Evolutionary conservation across 1,284 basidiomycete species (phyloP).

Genomic region (Fomitopsis pinicola): DNA sequence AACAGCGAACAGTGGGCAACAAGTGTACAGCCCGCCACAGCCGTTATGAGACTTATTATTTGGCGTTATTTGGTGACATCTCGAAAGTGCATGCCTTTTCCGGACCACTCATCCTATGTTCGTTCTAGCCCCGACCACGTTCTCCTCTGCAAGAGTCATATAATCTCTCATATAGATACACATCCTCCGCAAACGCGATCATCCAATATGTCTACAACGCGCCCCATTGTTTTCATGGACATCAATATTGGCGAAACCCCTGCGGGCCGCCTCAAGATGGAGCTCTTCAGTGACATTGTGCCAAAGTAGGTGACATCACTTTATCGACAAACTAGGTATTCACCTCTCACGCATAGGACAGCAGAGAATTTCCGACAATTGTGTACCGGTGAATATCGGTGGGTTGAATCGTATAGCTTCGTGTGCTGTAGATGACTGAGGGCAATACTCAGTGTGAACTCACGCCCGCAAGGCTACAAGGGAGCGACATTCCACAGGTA

Average conservation of each 20-base stretch:
- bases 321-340: neutral
- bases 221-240: constrained; percentile 96
- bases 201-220: constrained; percentile 26
- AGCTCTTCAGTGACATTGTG: constrained; percentile 87
- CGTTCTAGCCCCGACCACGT: neutral
- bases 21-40: neutral
- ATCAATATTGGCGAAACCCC: constrained; percentile 93
- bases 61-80: neutral
- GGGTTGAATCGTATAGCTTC: constrained; percentile 8
- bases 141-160: no score
- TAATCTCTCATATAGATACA: no score
- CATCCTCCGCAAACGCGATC: neutral
- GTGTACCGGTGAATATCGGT: constrained; percentile 95
- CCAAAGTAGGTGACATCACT: constrained; percentile 54
- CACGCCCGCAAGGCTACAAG: constrained; percentile 87
- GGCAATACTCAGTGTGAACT: constrained; percentile 59
- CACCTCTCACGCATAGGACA: constrained; percentile 38
- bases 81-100: neutral
- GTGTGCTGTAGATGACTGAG: constrained; percentile 41
- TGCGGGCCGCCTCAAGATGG: constrained; percentile 94
- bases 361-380: constrained; percentile 97
- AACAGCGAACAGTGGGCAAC: neutral
- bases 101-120: neutral
- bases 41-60: neutral
- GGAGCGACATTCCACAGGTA: constrained; percentile 89